Conservation (phyloP, 1,284 basidiomycete species). For the Kalmanozyma brasiliensis region DNA sequence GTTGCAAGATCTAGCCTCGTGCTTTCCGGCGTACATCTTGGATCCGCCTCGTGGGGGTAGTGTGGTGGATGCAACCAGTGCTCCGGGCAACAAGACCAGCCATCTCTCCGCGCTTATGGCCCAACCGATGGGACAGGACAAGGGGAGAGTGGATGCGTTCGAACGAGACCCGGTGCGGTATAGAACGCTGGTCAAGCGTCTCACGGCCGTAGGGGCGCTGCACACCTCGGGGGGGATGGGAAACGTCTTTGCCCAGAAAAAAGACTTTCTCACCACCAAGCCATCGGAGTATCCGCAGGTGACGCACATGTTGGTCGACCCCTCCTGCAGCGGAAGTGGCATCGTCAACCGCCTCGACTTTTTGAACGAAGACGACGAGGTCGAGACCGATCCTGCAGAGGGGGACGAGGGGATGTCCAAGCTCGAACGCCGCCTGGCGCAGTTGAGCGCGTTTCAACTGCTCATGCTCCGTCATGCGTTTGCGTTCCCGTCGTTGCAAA, state of each 20-base stretch:
- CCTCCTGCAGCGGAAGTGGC: constrained; percentile 61
- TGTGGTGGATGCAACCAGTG: constrained; percentile 93
- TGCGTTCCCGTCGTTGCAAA: constrained; percentile 77
- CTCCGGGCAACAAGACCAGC: constrained; percentile 97
- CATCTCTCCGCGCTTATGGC: constrained; percentile 81
- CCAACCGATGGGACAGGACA: background rate
- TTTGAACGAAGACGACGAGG: constrained; percentile 44
- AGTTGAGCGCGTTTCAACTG: constrained; percentile 73
- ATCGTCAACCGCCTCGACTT: constrained; percentile 65
- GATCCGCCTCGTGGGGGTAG: constrained; percentile 15
- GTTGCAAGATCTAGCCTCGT: constrained; percentile 96
- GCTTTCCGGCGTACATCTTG: constrained; percentile 87
- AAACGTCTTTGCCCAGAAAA: constrained; percentile 46
- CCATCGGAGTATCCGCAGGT: constrained; percentile 30
- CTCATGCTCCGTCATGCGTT: constrained; percentile 94
- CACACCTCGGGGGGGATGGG: constrained; percentile 13
- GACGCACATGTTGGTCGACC: constrained; percentile 63
- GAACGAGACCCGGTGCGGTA: constrained; percentile 49
- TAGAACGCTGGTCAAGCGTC: constrained; percentile 27
- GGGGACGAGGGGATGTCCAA: constrained; percentile 5
- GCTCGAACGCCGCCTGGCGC: constrained; percentile 20
- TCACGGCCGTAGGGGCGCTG: constrained; percentile 26
- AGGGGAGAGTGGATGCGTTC: constrained; percentile 47
- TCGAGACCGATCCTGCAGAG: constrained; percentile 15
- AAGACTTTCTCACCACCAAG: constrained; percentile 57